These are phyloP conservation scores for Diaporthe batatas DNA, from an alignment of 2,329 filamentous ascomycete species.

Conservation along the genomic window DNA sequence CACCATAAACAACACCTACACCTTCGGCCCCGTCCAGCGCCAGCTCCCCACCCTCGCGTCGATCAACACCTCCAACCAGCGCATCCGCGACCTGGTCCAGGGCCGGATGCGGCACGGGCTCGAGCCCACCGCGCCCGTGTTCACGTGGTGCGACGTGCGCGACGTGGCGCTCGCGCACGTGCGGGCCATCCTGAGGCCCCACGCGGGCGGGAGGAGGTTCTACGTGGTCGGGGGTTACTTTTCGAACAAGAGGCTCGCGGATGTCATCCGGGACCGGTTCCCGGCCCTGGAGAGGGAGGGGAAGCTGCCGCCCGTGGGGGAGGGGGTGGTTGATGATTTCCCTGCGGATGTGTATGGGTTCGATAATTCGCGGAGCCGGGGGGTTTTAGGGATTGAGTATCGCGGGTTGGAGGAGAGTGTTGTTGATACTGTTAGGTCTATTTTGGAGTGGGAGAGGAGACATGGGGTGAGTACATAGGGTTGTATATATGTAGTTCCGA, in stretches of 20 bases:
- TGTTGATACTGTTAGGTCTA: slow-evolving; percentile 67
- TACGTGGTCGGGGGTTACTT: slow-evolving; percentile 63
- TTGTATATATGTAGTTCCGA: too few relatives aligned
- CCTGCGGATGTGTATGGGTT: slow-evolving; percentile 65
- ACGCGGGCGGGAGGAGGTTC: slow-evolving; percentile 57
- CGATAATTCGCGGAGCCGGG: slow-evolving; percentile 67
- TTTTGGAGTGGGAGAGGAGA: slow-evolving; percentile 46
- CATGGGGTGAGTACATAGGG: not conserved
- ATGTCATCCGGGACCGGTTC: slow-evolving; percentile 60
- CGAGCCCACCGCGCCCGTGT: slow-evolving; percentile 46
- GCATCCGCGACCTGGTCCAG: slow-evolving; percentile 72
- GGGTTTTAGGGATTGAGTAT: slow-evolving; percentile 72
- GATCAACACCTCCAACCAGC: slow-evolving; percentile 80
- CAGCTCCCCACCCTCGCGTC: slow-evolving; percentile 72
- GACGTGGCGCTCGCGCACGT: slow-evolving; percentile 39
- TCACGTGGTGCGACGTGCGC: slow-evolving; percentile 48
- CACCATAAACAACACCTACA: slow-evolving; percentile 73
- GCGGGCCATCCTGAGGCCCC: not conserved
- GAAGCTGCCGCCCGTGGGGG: slow-evolving; percentile 52
- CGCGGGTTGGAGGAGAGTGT: slow-evolving; percentile 69
- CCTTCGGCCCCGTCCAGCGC: slow-evolving; percentile 74
- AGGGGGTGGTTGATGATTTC: slow-evolving; percentile 47
- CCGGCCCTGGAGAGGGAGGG: slow-evolving; percentile 55
- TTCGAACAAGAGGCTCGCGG: slow-evolving; percentile 59
- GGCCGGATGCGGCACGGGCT: slow-evolving; percentile 72